A percentile compares a stretch with the other conserved stretches of the same genome.
phyloP scores from a whole-genome alignment of 2,329 filamentous ascomycete genomes.

The Diaporthe ilicicola region DNA sequence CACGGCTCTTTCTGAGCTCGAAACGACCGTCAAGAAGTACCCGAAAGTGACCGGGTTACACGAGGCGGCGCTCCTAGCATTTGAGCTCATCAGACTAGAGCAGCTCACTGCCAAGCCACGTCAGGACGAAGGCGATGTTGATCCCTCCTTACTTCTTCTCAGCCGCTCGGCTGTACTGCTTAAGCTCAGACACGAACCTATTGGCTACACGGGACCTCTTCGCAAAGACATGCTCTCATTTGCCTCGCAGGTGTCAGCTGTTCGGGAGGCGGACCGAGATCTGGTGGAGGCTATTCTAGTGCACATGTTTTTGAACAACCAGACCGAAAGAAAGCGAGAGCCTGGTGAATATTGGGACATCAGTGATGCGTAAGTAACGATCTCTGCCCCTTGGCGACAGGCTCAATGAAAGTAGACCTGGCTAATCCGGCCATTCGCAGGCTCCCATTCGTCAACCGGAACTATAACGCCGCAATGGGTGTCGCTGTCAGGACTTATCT shows the following conservation, averaged over 20 bases:
- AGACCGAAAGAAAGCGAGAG: slow-evolving; percentile 74
- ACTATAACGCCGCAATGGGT: slow-evolving; percentile 33
- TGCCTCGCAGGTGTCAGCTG: slow-evolving; percentile 81
- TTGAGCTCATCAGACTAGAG: slow-evolving; percentile 84
- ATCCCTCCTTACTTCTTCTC: slow-evolving; percentile 80
- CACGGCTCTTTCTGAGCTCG: slow-evolving; percentile 70
- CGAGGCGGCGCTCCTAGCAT: slow-evolving; percentile 82
- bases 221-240: slow-evolving; percentile 90
- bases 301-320: slow-evolving; percentile 82
- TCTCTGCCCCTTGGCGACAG: neutral
- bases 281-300: slow-evolving; percentile 84
- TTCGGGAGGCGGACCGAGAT: slow-evolving; percentile 82
- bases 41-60: slow-evolving; percentile 64
- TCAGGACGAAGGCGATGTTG: slow-evolving; percentile 75
- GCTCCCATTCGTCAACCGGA: slow-evolving; percentile 32
- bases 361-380: slow-evolving; percentile 71
- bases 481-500: slow-evolving; percentile 33
- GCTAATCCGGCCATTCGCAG: slow-evolving; percentile 21
- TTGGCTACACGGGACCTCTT: slow-evolving; percentile 93
- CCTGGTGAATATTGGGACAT: slow-evolving; percentile 69
- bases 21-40: slow-evolving; percentile 58
- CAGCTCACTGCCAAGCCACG: slow-evolving; percentile 76
- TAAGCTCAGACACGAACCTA: slow-evolving; percentile 81
- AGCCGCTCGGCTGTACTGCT: slow-evolving; percentile 86
- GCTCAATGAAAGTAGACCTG: neutral